Conservation (phyloP, 1,284 basidiomycete genomes). For the Malassezia sympodialis region DNA sequence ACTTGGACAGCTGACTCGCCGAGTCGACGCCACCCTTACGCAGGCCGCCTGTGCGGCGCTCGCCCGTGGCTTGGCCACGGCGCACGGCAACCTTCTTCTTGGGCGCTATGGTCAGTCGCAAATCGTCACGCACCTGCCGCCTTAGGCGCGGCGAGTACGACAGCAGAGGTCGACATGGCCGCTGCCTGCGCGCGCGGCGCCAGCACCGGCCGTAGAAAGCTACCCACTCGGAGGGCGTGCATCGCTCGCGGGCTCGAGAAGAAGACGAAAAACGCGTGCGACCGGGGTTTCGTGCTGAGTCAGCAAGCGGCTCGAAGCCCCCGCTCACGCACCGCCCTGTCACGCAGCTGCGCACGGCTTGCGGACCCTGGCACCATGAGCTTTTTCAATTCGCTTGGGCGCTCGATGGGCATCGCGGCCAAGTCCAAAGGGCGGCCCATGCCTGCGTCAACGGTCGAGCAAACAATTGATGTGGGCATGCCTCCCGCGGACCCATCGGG, state of each 20-base stretch:
- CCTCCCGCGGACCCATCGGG: background rate
- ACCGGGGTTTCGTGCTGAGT: background rate
- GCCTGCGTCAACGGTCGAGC: constrained; percentile 28
- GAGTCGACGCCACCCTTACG: constrained; percentile 35
- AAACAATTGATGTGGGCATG: constrained; percentile 22
- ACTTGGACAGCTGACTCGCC: constrained; percentile 21
- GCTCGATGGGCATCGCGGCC: constrained; percentile 32
- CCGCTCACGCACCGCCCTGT: background rate
- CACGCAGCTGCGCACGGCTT: background rate
- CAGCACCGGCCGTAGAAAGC: background rate
- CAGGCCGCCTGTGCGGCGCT: constrained; percentile 27
- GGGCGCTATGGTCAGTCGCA: constrained; percentile 15
- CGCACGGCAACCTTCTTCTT: constrained; percentile 39
- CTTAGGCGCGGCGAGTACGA: constrained; percentile 19
- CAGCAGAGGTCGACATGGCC: background rate
- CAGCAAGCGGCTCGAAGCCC: background rate
- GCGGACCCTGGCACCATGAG: constrained; percentile 20
- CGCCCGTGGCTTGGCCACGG: constrained; percentile 26
- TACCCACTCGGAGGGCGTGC: background rate
- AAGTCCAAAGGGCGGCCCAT: constrained; percentile 2
- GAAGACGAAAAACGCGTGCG: background rate
- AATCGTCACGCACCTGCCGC: constrained; percentile 8
- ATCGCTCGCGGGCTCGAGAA: background rate
- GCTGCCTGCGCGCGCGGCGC: background rate
- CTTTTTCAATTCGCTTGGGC: constrained; percentile 39